A percentile compares a stretch with the other conserved stretches of the same genome.
Evolutionary conservation across 441 rosid species (phyloP).

Genomic region (Hura crepitans): DNA sequence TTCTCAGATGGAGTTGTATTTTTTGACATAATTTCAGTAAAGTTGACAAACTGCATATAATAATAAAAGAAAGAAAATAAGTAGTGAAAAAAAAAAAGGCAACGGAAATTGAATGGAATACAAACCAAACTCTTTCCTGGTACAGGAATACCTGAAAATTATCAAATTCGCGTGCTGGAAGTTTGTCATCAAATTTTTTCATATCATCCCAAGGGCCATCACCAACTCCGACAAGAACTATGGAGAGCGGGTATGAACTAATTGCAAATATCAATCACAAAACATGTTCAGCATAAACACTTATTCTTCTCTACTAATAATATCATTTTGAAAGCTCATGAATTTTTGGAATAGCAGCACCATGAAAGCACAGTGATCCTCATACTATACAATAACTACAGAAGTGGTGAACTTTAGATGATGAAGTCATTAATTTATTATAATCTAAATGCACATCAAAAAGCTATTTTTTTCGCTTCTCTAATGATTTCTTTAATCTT

Average conservation of each 20-base stretch:
- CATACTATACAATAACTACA: no score
- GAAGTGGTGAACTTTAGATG: no score
- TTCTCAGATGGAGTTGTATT: constrained; percentile 36
- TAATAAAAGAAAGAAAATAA: constrained; percentile 5
- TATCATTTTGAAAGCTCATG: neutral
- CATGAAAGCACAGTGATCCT: no score
- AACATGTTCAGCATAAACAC: neutral
- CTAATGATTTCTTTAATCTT: no score
- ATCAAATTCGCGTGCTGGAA: constrained; percentile 69
- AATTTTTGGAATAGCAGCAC: no score
- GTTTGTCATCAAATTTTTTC: constrained; percentile 75
- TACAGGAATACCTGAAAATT: constrained; percentile 61
- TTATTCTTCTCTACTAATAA: neutral
- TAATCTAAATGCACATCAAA: no score
- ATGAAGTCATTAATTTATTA: no score
- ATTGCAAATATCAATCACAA: neutral
- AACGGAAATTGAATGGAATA: no score
- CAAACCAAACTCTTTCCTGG: neutral
- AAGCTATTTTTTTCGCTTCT: no score
- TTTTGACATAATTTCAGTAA: constrained; percentile 59
- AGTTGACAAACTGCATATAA: constrained; percentile 65
- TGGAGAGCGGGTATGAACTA: constrained; percentile 66
- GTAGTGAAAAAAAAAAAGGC: no score
- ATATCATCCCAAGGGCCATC: constrained; percentile 96
- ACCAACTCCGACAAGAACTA: constrained; percentile 80